A percentile compares a stretch with the other conserved stretches of the same genome.
phyloP scores from a whole-genome alignment of 257 asterid genomes.

The Solanum tarapatanum region DNA sequence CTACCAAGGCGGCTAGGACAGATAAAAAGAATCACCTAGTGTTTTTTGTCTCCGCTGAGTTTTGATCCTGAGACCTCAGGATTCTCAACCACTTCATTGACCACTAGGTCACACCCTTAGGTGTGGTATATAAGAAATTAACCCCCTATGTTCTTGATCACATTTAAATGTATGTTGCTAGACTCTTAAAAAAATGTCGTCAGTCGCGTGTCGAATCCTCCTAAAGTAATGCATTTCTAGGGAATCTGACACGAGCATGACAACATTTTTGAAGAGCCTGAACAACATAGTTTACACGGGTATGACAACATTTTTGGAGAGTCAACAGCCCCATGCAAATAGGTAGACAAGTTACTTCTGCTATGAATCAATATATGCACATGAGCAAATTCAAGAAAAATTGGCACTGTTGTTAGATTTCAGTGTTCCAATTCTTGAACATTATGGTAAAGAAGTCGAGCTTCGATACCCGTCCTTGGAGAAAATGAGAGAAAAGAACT shows the following conservation, averaged over 20 bases:
- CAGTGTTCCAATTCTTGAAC: not conserved
- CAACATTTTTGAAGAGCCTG: not conserved
- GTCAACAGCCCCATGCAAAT: not conserved
- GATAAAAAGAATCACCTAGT: not conserved
- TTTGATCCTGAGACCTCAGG: not conserved
- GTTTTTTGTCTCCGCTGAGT: not conserved
- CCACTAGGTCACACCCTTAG: not conserved
- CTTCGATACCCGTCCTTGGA: not conserved
- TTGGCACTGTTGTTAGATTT: not conserved
- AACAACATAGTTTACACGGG: not conserved
- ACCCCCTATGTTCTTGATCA: not conserved
- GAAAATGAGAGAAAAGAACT: not conserved
- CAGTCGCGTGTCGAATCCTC: not conserved
- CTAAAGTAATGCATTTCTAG: not conserved
- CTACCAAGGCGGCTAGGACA: too few relatives aligned
- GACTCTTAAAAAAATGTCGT: not conserved
- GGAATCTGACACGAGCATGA: not conserved
- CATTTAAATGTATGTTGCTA: not conserved
- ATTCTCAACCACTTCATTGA: not conserved
- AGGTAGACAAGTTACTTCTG: not conserved
- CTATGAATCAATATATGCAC: not conserved
- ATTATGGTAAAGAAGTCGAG: not conserved
- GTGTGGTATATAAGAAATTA: not conserved
- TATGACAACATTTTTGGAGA: not conserved
- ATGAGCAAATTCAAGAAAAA: not conserved